These are phyloP conservation scores for Helotiales sp. DNA, from an alignment of 2,329 filamentous ascomycete species.

Conservation along the genomic window DNA sequence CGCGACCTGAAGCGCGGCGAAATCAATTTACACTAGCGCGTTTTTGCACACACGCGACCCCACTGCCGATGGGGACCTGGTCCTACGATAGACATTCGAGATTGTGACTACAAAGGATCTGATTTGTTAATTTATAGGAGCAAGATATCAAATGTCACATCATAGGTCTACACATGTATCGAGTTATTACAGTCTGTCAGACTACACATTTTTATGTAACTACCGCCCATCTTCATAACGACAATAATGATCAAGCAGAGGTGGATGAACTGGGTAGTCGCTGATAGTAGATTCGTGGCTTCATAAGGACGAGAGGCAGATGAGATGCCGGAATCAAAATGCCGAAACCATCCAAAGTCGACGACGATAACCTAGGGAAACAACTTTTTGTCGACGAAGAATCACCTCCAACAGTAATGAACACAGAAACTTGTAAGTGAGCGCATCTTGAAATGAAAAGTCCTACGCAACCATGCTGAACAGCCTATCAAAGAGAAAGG, in stretches of 20 bases:
- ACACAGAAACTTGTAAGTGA: conserved; percentile 30
- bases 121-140: too few species aligned
- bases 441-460: conserved; percentile 32
- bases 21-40: conserved; percentile 4
- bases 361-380: conserved; percentile 34
- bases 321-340: conserved; percentile 32
- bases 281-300: conserved; percentile 40
- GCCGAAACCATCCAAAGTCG: conserved; percentile 28
- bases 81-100: too few species aligned
- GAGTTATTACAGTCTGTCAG: conserved; percentile 27
- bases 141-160: background rate
- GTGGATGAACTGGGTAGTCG: conserved; percentile 37
- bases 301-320: conserved; percentile 35
- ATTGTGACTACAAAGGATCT: too few species aligned
- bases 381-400: conserved; percentile 33
- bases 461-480: conserved; percentile 33
- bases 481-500: conserved; percentile 28
- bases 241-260: conserved; percentile 23
- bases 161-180: background rate
- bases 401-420: conserved; percentile 34
- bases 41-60: background rate
- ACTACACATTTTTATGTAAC: conserved; percentile 22
- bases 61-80: too few species aligned
- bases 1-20: conserved; percentile 5
- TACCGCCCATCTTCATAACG: conserved; percentile 18